phyloP scores from a whole-genome alignment of 2,329 filamentous ascomycete species.

The Cordyceps pruinosa region DNA sequence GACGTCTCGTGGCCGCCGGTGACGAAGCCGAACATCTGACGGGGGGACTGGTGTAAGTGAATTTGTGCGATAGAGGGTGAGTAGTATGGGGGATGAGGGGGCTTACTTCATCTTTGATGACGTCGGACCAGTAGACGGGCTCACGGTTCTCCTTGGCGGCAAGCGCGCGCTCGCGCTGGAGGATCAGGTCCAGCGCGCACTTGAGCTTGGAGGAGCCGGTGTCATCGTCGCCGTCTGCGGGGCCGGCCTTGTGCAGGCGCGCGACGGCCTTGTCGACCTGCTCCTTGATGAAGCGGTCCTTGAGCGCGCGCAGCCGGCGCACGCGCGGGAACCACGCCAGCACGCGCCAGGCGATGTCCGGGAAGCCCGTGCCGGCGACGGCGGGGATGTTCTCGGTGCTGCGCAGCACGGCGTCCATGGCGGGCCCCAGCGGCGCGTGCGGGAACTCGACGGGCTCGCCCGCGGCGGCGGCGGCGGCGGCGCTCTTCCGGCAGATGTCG shows the following conservation, averaged over 20 bases:
- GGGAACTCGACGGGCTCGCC: not conserved
- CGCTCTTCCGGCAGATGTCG: not conserved
- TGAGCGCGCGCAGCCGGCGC: not conserved
- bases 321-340: not conserved
- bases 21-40: constrained; percentile 17
- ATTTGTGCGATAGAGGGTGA: no score
- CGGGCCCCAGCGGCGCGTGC: not conserved
- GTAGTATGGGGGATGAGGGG: not conserved
- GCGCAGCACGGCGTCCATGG: constrained; percentile 1
- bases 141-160: not conserved
- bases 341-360: not conserved
- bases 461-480: not conserved
- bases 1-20: constrained; percentile 21
- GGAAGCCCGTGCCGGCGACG: constrained; percentile 8
- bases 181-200: constrained; percentile 4
- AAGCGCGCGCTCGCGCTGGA: not conserved
- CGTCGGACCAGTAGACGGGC: constrained; percentile 7
- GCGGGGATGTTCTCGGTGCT: not conserved
- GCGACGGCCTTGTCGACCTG: constrained; percentile 1
- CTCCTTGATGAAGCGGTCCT: not conserved
- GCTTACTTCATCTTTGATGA: not conserved
- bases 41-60: not conserved
- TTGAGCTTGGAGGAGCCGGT: not conserved
- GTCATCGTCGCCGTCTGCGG: not conserved
- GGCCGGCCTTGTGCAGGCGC: not conserved